Evolutionary conservation across 306 rosid genomes (phyloP), one percentile per base, ranked within the genome.

Genomic region (Urtica urens): DNA sequence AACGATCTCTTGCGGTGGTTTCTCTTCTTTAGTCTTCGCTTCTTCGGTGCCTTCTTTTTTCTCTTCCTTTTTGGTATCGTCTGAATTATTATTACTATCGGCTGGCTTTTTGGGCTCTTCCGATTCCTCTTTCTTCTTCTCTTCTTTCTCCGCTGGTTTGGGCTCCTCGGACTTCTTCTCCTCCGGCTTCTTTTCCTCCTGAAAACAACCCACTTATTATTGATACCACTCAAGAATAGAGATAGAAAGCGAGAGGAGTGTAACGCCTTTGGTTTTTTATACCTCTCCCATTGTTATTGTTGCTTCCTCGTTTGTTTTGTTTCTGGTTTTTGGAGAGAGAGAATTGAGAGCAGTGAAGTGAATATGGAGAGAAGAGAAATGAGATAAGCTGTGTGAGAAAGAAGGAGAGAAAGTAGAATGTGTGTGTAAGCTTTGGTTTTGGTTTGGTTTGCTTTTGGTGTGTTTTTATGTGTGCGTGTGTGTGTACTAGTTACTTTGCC

Each of bases 111-210:
- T 74, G 0, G 40, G 63, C 15, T 65, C 50, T 1, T 76, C 64
- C 37, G 67, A 59, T 3, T 29, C 75, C 6, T 57, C 59, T 44
- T 57, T 34, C 13, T 64, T 70, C 25, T 54, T 72, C 18, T 58
- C 52, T 10, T 9, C 26, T 10, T 58, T 49, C 78, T 72, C 86
- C 49, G 70, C 81, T 63, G 55, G 49, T 37, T 79, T 79, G 57
- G 24, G 53, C 56, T 68, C 75, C 38, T 67, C 83, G 0, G 81
- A 26, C 40, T 35, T 35, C 40, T 35, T 49, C 72, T 86, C 76
- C n/a, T n/a, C n/a, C n/a, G n/a, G n/a, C n/a, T n/a, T n/a, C n/a
- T 79, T 79, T 45, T 68, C 94, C 58, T 71, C 76, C 93, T 80
- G 35, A 55, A 53, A 14, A 53, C 53, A 45, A 52, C 35, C 41